These are phyloP conservation scores for Salix brachista DNA, from an alignment of 345 rosid species.

Conservation along the genomic window DNA sequence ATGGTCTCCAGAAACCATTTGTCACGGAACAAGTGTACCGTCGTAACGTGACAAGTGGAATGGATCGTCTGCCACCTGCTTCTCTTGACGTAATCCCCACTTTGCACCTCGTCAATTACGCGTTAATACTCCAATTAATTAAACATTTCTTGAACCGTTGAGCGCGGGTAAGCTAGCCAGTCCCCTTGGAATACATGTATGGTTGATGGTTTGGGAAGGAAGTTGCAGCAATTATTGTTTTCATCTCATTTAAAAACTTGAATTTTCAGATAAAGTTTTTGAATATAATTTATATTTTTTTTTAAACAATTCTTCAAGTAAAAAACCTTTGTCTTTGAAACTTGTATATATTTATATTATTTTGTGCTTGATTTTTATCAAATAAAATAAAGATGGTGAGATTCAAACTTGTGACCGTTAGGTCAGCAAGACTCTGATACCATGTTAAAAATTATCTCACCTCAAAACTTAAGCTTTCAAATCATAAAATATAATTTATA, in stretches of 20 bases:
- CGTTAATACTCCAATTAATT: slow-evolving; percentile 1
- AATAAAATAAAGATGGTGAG: no score
- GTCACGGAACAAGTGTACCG: not conserved
- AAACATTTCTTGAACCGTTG: not conserved
- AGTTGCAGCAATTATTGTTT: not conserved
- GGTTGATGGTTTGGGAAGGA: slow-evolving; percentile 7
- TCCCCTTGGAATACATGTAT: not conserved
- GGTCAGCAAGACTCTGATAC: no score
- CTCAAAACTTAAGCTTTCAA: no score
- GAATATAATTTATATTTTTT: no score
- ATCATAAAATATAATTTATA: no score
- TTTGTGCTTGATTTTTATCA: no score
- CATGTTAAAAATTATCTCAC: no score
- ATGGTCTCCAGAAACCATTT: not conserved
- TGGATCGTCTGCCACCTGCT: slow-evolving; percentile 12
- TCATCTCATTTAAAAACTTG: no score
- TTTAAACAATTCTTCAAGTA: no score
- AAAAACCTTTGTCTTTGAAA: fast-evolving
- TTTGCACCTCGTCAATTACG: slow-evolving; percentile 19
- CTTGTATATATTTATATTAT: no score
- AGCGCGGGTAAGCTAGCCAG: not conserved
- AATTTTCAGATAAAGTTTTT: no score
- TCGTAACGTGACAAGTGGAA: not conserved
- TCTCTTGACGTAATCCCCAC: slow-evolving; percentile 6
- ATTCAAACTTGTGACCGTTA: fast-evolving